Conservation (phyloP, 73 alveolate species). For the Breviolum minutum region DNA sequence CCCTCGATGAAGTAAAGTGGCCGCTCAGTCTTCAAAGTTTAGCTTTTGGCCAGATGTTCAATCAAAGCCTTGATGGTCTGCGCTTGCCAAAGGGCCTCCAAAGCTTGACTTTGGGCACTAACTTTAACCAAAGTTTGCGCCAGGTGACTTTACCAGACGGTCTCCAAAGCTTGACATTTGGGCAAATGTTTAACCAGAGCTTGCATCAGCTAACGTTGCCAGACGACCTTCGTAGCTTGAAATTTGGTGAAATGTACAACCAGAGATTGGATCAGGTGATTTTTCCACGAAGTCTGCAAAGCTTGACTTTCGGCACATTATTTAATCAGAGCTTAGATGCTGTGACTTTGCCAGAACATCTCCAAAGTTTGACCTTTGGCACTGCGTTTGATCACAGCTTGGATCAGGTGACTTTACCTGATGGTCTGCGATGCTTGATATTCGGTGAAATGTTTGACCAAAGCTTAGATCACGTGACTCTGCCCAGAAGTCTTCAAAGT, state of each 20-base stretch:
- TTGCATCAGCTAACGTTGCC: neutral
- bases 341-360: conserved; percentile 5
- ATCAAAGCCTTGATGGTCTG: neutral
- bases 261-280: conserved; percentile 14
- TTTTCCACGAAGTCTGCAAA: conserved; percentile 11
- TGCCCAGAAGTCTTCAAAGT: conserved; percentile 27
- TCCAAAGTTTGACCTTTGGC: conserved; percentile 28
- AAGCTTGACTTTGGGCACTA: conserved; percentile 7
- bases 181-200: conserved; percentile 3
- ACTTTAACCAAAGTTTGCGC: conserved; percentile 4
- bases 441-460: conserved; percentile 4
- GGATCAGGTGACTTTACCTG: conserved; percentile 32
- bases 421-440: neutral
- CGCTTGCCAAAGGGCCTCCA: neutral
- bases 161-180: conserved; percentile 9
- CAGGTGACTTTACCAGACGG: neutral
- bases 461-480: neutral
- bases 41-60: conserved; percentile 31
- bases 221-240: neutral
- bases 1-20: neutral
- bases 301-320: conserved; percentile 12
- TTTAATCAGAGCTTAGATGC: conserved; percentile 27
- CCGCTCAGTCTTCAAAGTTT: neutral
- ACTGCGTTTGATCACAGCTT: neutral
- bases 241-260: conserved; percentile 10